Base-by-base conservation (phyloP, 2,329 filamentous ascomycete species). In the Hypoxylon sp. region DNA sequence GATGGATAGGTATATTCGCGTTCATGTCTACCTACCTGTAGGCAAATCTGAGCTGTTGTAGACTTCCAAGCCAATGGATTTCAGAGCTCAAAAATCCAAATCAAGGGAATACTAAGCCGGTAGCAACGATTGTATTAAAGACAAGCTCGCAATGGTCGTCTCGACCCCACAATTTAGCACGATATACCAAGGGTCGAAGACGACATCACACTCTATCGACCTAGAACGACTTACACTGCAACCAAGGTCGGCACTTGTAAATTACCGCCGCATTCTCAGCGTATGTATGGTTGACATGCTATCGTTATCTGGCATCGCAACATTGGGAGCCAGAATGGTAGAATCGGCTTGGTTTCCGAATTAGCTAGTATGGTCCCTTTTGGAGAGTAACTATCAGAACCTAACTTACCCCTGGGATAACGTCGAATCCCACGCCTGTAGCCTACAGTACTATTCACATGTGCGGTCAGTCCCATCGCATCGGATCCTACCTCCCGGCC, bases 81-180 rank as follows among this genome's bases (percentile, higher is more conserved):
- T 29, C 24, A 52, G 11, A 37, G 3, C 13, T 24, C n/a, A 4
- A 35, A n/a, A n/a, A 31, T 31, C 14, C 17, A 24, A 33, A 8
- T 35, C 26, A 33, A 14, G 17, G n/a, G 19, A 13, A 19, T 13
- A 2, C 19, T 59, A 48, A 48, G 13, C 39, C 46, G 64, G 59
- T 59, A 51, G 10, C n/a, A 67, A 35, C 3, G 22, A 22, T 35
- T n/a, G 37, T 42, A 60, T 58, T 64, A 52, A 17, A 52, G 47
- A 46, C 14, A 42, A 13, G 31, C 44, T 66, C 58, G 22, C 33
- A 31, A 46, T 62, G n/a, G 26, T 26, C 33, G n/a, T 42, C 24
- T 4, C 17, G 42, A 66, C 66, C 69, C 69, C 66, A 59, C 68
- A 57, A 54, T 63, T 62, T 44, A 69, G 66, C 58, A 63, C 68